Evolutionary conservation across 2,329 filamentous ascomycete species (phyloP), one percentile per base, ranked within the genome.

Genomic region (Leptoxyphium fumago): DNA sequence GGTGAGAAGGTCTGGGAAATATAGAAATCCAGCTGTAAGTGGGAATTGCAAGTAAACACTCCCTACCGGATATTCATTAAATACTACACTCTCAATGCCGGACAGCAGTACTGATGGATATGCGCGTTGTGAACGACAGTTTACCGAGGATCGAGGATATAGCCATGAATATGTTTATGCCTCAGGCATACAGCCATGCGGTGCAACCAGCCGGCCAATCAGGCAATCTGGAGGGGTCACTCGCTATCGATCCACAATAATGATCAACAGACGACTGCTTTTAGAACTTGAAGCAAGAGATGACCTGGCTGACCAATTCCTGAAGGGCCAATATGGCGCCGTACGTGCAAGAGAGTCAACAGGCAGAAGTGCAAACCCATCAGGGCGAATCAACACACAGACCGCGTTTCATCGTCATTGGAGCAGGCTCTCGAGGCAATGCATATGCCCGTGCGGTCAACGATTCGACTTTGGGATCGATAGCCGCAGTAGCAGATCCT

Each of bases 401-500:
- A 11, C 57, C 58, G 29, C 77, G 80, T 42, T 77, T 93, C 55
- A 71, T 93, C 44, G 74, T 94, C 55, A 80, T 94, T 52, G 87
- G 87, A 15, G 86, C 84, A 7, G 86, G 87, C 29, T 84, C 82
- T 40, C 78, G 87, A 30, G 87, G 87, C 11, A 72, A 74, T 42
- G 74, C 77, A 28, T 94, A 93, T 59, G 83, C 81, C 29, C 69
- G 71, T 46, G 80, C 80, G 43, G 78, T 86, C 8, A 62, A 67
- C n/a, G 68, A 71, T 13, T 76, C 75, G 14, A 80, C 75, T 47
- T 74, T 78, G 50, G 84, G 81, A 5, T 59, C 80, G 29, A 75
- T 96, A 47, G 75, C 74, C 17, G 84, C 84, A 21, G 77, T 98
- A 13, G 86, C 83, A 17, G 91, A 96, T 54, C 86, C 88, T 0